Base-by-base conservation (phyloP, 768 basidiomycete species). In the Rhodosporidiobolus sp. region DNA sequence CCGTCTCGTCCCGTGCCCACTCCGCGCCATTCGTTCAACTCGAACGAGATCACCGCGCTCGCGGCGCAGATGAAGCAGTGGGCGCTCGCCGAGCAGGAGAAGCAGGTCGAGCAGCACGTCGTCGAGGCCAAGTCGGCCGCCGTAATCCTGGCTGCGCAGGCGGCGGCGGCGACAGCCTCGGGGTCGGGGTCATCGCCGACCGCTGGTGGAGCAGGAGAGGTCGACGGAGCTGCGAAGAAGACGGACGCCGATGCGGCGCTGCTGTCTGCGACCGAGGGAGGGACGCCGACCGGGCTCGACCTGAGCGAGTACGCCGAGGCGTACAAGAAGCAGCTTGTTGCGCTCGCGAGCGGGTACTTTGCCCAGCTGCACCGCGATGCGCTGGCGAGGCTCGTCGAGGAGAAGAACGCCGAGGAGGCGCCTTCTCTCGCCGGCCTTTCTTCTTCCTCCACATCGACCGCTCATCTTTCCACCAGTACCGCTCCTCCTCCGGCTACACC, bases 331-430 rank as follows among this genome's bases (percentile, higher is more conserved):
- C 70, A 77, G 55, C 58, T 77, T 30, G 66, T 71, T 38, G 73
- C 73, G 28, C 63, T 75, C 56, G 70, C 76, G 32, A 61, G 65
- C 32, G 76, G 76, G 20, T 77, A 75, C 69, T 77, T 72, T 32
- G 63, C 76, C 0, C 73, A 73, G 38, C 54, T 77, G 38, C 76
- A 77, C 28, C 68, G 74, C 4, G 76, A 77, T 38, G 76, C 74
- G n/a, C 54, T 77, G 16, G 63, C 65, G 66, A 68, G 45, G 46
- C 35, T 63, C 3, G 48, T 53, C 38, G 65, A 75, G 46, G 69
- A 70, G 46, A 52, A 52, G 45, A 50, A 53, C 45, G 52, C 11
- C 45, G 54, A 7, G 14, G 20, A 20, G 53, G 16, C 8, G 8
- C 8, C 38, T 7, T 14, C 38, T 2, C 57, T 17, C 28, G 30